phyloP scores from a whole-genome alignment of 1,139 yeast species.

The Suzukiozyma palmioleophila region DNA sequence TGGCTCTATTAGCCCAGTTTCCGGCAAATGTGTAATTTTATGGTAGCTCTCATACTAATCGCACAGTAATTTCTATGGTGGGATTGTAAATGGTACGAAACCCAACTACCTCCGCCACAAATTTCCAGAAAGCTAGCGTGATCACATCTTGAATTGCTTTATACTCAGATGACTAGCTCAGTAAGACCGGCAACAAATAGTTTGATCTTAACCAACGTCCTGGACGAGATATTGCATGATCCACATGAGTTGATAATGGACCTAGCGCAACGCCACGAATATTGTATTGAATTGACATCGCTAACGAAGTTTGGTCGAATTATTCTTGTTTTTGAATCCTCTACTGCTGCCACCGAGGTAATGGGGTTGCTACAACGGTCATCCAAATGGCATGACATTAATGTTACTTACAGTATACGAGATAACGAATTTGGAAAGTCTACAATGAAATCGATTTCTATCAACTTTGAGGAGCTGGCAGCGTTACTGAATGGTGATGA shows the following conservation, averaged over 20 bases:
- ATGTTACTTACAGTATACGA: slow-evolving; percentile 29
- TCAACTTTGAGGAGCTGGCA: slow-evolving; percentile 5
- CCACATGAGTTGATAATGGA: slow-evolving; percentile 23
- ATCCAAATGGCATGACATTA: slow-evolving; percentile 14
- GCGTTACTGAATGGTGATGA: slow-evolving; percentile 5
- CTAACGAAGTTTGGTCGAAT: slow-evolving; percentile 33
- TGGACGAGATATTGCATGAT: slow-evolving; percentile 17
- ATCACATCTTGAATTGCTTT: too few relatives aligned
- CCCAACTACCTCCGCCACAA: too few relatives aligned
- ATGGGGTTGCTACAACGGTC: slow-evolving; percentile 14
- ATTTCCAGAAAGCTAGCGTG: too few relatives aligned
- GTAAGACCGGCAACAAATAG: slow-evolving; percentile 33
- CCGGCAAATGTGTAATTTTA: not conserved
- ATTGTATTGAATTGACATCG: slow-evolving; percentile 32
- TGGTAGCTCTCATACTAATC: not conserved
- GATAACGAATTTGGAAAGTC: slow-evolving; percentile 21
- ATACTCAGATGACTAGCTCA: not conserved
- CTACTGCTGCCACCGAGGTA: slow-evolving; percentile 19
- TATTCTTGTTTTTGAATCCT: slow-evolving; percentile 29
- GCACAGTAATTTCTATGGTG: not conserved
- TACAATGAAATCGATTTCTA: not conserved
- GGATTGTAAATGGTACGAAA: too few relatives aligned
- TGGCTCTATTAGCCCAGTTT: too few relatives aligned
- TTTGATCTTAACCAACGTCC: slow-evolving; percentile 33
- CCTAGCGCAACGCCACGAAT: slow-evolving; percentile 20